Base-by-base conservation (phyloP, 225 moss, liverwort and hornwort species). In the Bryoerythrophyllum caledonicum region DNA sequence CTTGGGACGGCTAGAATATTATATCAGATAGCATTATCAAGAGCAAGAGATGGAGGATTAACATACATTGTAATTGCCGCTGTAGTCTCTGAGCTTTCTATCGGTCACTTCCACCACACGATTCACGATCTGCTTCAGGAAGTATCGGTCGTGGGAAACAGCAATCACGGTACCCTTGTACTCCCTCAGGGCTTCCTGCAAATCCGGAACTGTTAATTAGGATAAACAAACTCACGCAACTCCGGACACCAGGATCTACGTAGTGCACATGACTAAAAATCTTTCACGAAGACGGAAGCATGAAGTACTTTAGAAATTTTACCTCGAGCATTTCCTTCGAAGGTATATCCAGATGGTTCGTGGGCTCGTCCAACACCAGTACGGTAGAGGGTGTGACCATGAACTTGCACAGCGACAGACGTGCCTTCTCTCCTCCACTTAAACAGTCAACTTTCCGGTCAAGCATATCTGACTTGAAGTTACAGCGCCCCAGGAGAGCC, bases 371-470 rank as follows among this genome's bases (percentile, higher is more conserved):
- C 70, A 99, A 75, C 57, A 99, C 83, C 1, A 99, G 76, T 49
- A 99, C 41, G 13, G 99, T 95, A 44, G 95, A 99, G 20, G 99
- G 99, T 25, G 95, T 93, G 23, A 99, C 99, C 99, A 99, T 99
- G 70, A 99, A 99, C 78, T 95, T 99, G 73, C 99, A 99, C 5
- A 99, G 88, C 27, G 99, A 85, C 26, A 99, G 78, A 67, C 99
- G 93, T 38, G 99, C 99, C 88, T 97, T 97, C 82, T 97, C 97
- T 68, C 97, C 97, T 32, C 97, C 97, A 74, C 97, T 99, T 21
- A 99, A 76, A 68, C 85, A 89, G 10, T 82, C 81, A 53, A 99
- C 93, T 82, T 99, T 99, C 24, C 99, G 89, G 59, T 93, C 80
- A 71, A 92, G 84, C 95, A 99, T 99, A 24, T 95, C 95, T 15